Evolutionary conservation across 2,329 filamentous ascomycete species (phyloP), one percentile per base, ranked within the genome.

Genomic region (Curvularia sp.): DNA sequence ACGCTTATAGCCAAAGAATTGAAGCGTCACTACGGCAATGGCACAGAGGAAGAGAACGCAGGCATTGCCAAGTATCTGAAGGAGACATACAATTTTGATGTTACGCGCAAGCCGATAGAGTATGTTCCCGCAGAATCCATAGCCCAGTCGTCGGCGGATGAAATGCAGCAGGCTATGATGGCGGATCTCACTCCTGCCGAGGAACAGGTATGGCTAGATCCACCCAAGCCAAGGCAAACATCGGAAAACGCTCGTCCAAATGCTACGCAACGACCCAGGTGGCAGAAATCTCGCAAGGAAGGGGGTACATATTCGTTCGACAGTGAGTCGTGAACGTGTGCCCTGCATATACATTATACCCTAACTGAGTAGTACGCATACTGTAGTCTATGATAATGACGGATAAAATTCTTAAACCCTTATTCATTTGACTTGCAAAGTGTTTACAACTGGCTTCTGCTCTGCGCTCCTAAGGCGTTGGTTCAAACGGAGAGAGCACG

Each of bases 1-100:
- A 66, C 57, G 9, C 53, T 71, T 18, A 12, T 71, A 13, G 63
- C 62, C 18, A 67, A 67, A 26, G 68, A 69, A 31, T 56, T 73
- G 22, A 67, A 64, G 41, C 53, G 49, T 8, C 47, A 63, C 18
- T 61, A 70, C 33, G 65, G 62, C 4, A 65, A 62, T 5, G 64
- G 64, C 5, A 62, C 62, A 0, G 60, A 61, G 0, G 61, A 68
- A 30, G 65, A 72, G 48, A 64, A 68, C 33, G 18, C 57, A 6
- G 66, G 60, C 12, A 69, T 72, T 41, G 61, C 61, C 10, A 53
- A 39, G 2, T 71, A 57, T 31, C 55, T 72, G 18, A 62, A 64
- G 24, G 53, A 62, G 28, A 54, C 48, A 18, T 68, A 67, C 49
- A 30, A 53, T 5, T 67, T 65, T 39, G 64, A 68, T 42, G 53